These are phyloP conservation scores for Brassica juncea DNA, from an alignment of 345 rosid species.

Conservation along the genomic window DNA sequence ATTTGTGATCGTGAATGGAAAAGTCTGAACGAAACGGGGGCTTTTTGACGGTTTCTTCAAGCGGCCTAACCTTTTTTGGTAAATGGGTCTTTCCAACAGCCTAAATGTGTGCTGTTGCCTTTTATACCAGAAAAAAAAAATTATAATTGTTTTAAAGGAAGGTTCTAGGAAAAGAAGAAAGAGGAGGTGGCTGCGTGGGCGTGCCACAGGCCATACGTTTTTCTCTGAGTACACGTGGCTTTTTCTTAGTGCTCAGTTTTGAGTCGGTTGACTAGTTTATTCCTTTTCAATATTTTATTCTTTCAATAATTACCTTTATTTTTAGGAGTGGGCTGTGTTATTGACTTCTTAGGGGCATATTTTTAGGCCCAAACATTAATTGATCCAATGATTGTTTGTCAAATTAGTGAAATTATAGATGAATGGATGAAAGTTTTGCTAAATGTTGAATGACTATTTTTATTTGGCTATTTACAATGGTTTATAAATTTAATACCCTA, in stretches of 20 bases:
- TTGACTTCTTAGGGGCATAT: too few species aligned
- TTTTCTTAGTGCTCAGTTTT: neutral
- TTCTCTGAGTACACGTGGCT: neutral
- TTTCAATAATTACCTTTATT: neutral
- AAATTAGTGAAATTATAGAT: too few species aligned
- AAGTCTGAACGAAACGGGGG: neutral
- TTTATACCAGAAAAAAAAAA: neutral
- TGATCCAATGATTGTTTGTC: too few species aligned
- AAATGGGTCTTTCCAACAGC: neutral
- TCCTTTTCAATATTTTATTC: neutral
- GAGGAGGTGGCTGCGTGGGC: neutral
- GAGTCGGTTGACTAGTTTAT: neutral
- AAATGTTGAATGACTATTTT: too few species aligned
- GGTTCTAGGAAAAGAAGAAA: neutral
- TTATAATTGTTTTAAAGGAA: neutral
- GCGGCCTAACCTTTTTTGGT: neutral
- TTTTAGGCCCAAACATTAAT: too few species aligned
- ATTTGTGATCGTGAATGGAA: slow-evolving; percentile 31
- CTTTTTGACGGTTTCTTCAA: neutral
- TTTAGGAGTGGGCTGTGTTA: too few species aligned
- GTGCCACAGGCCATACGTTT: neutral
- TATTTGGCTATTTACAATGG: too few species aligned
- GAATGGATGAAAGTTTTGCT: too few species aligned
- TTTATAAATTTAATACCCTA: too few species aligned
- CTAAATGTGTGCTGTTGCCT: too few species aligned